Base-by-base conservation (phyloP, 2,329 filamentous ascomycete genomes). In the Plenodomus biglobosus region DNA sequence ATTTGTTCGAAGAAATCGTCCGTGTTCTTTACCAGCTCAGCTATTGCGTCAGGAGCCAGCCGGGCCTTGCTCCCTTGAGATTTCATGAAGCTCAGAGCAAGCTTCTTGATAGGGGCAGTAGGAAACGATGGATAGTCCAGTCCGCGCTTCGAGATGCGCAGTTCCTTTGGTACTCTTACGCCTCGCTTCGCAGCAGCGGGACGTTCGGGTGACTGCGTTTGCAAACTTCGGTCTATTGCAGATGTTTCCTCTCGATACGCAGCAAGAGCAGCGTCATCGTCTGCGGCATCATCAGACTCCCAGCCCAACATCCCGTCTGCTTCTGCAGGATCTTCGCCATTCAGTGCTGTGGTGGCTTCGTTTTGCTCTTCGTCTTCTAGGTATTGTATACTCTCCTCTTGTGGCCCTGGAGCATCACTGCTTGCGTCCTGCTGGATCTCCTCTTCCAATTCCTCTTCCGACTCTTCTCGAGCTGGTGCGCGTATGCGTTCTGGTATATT, bases 1-100 rank as follows among this genome's bases (percentile, higher is more conserved):
- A 88, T 76, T 70, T 96, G 91, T 73, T 95, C 90, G 68, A 96
- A 95, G 71, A 91, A 96, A 87, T 90, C 94, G 53, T 95, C 89
- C 2, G 88, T 88, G 1, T 90, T 89, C 66, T 90, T 86, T 62
- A 86, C 85, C 44, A 96, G 83, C 3, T 86, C 86, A 22, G 82
- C 80, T 32, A 95, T 75, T 1, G 88, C 85, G 42, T 94, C 88
- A 38, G 87, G 84, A 48, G 80, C 84, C 39, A 95, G 81, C 56
- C 86, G 88, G 4, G 82, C 76, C 59, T 86, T 89, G 58, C 80
- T 80, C 17, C 85, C 84, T 38, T 85, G 82, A 3, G 82, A 83
- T 59, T 85, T 84, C 17, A 87, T 81, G 62, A 90, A 89, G 1
- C 82, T 86, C 27, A 85, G 85, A 7, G 86, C 86, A 1, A 90